These are phyloP conservation scores for Neurospora sp. DNA, from an alignment of 495 filamentous ascomycete genomes.

Conservation along the genomic window DNA sequence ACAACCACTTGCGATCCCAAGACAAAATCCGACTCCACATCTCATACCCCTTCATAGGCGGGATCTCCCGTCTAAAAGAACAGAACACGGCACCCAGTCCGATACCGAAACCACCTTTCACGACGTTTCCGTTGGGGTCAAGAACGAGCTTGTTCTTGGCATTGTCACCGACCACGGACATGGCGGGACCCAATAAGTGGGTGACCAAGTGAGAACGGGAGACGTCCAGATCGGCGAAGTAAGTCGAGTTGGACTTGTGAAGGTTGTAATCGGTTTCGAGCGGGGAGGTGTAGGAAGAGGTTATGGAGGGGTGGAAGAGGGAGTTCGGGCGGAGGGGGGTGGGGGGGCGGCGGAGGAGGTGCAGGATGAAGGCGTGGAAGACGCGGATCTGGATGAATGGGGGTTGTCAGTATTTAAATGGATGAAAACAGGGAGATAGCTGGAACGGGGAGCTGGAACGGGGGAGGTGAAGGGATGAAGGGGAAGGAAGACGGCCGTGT, in stretches of 20 bases:
- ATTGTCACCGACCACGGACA: slow-evolving; percentile 31
- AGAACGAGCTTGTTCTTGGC: slow-evolving; percentile 29
- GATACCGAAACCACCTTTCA: slow-evolving; percentile 40
- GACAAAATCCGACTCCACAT: slow-evolving; percentile 58
- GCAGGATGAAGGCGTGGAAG: slow-evolving; percentile 50
- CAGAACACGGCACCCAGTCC: slow-evolving; percentile 59
- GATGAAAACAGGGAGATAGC: too few relatives aligned
- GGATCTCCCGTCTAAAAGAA: slow-evolving; percentile 59
- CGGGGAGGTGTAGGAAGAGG: slow-evolving; percentile 45
- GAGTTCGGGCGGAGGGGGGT: slow-evolving; percentile 34
- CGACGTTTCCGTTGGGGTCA: slow-evolving; percentile 22
- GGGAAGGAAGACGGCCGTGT: too few relatives aligned
- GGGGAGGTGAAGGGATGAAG: too few relatives aligned
- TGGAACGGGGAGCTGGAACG: too few relatives aligned
- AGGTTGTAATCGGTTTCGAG: slow-evolving; percentile 74
- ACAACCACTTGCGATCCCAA: slow-evolving; percentile 57
- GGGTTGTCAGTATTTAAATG: too few relatives aligned
- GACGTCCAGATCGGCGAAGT: slow-evolving; percentile 73
- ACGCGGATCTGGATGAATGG: slow-evolving; percentile 43
- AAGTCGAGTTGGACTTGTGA: slow-evolving; percentile 78
- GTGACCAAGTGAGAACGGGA: slow-evolving; percentile 51
- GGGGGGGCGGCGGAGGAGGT: slow-evolving; percentile 35
- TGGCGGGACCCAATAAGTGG: slow-evolving; percentile 42
- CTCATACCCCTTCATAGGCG: slow-evolving; percentile 59
- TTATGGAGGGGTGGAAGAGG: slow-evolving; percentile 58